Percentiles rank a stretch among this genome's conserved stretches.
Evolutionary conservation across 2,329 filamentous ascomycete species (phyloP).

Genomic region (Neofusicoccum kwambonambiense): DNA sequence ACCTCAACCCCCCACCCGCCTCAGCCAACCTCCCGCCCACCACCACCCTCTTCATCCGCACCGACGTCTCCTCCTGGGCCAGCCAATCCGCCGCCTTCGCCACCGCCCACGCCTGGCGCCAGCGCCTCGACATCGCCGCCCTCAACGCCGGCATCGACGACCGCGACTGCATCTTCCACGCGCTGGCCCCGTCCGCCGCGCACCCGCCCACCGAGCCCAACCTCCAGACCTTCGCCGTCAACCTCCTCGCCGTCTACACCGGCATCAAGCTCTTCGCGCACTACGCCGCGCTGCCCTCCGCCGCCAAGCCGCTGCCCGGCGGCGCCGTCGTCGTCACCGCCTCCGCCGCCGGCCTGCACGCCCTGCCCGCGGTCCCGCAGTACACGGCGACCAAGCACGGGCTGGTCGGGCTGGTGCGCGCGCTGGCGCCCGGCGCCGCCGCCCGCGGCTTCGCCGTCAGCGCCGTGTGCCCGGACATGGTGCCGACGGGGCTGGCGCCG

Average conservation of each 20-base stretch:
- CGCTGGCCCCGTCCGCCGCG: constrained; percentile 22
- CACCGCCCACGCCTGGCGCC: constrained; percentile 42
- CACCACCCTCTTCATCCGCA: constrained; percentile 37
- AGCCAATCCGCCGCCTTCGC: constrained; percentile 41
- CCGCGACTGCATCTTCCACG: constrained; percentile 34
- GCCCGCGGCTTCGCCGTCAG: constrained; percentile 27
- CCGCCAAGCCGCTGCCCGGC: no score
- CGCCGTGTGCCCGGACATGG: constrained; percentile 32
- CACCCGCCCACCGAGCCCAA: constrained; percentile 32
- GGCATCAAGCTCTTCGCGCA: constrained; percentile 39
- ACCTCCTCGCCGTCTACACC: constrained; percentile 35
- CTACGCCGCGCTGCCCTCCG: constrained; percentile 24
- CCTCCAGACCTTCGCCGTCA: constrained; percentile 35
- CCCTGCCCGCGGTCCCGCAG: constrained; percentile 32
- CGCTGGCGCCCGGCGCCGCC: constrained; percentile 24
- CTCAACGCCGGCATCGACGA: constrained; percentile 44
- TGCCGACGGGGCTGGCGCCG: constrained; percentile 30
- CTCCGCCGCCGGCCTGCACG: constrained; percentile 34
- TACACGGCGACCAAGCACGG: constrained; percentile 39
- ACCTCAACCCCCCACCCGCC: constrained; percentile 38
- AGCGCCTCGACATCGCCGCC: constrained; percentile 43
- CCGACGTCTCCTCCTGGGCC: constrained; percentile 42
- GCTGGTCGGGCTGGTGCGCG: constrained; percentile 33
- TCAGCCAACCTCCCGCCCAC: constrained; percentile 27
- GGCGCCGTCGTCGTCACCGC: constrained; percentile 30